Evolutionary conservation across 345 rosid genomes (phyloP).

Genomic region (Citropsis articulata): DNA sequence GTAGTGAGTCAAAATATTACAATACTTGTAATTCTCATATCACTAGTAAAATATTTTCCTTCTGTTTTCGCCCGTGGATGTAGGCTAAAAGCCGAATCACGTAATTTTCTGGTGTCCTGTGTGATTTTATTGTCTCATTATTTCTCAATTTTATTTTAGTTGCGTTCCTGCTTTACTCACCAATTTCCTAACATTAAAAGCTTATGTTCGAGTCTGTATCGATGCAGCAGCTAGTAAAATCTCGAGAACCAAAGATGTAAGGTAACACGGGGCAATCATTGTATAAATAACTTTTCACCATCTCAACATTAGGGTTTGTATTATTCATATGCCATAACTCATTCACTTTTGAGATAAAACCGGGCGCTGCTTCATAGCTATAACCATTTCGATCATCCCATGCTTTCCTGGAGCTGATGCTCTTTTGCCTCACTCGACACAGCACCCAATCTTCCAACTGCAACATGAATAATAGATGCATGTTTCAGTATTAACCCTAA

Average conservation of each 20-base stretch:
- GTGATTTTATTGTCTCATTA: too few species aligned
- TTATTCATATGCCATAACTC: slow-evolving; percentile 13
- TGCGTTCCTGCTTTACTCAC: too few species aligned
- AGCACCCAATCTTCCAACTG: slow-evolving; percentile 68
- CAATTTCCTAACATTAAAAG: too few species aligned
- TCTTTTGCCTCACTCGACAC: slow-evolving; percentile 43
- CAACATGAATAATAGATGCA: neutral
- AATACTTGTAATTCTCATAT: too few species aligned
- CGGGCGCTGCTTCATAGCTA: slow-evolving; percentile 14
- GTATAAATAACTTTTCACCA: slow-evolving; percentile 18
- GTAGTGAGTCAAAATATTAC: too few species aligned
- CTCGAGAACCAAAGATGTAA: slow-evolving; percentile 36
- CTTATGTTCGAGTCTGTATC: slow-evolving; percentile 25
- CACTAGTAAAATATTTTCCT: too few species aligned
- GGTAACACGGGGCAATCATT: slow-evolving; percentile 39
- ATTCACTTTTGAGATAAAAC: slow-evolving; percentile 15
- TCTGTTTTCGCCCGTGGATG: too few species aligned
- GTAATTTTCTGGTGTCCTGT: too few species aligned
- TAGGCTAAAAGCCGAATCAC: too few species aligned
- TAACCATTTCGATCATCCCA: slow-evolving; percentile 26
- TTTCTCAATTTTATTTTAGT: too few species aligned
- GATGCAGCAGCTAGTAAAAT: slow-evolving; percentile 4
- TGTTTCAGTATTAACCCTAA: too few species aligned
- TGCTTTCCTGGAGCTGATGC: slow-evolving; percentile 18
- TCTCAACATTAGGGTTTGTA: slow-evolving; percentile 19